Evolutionary conservation across 2,329 filamentous ascomycete species (phyloP).

Genomic region (Beauveria australis): DNA sequence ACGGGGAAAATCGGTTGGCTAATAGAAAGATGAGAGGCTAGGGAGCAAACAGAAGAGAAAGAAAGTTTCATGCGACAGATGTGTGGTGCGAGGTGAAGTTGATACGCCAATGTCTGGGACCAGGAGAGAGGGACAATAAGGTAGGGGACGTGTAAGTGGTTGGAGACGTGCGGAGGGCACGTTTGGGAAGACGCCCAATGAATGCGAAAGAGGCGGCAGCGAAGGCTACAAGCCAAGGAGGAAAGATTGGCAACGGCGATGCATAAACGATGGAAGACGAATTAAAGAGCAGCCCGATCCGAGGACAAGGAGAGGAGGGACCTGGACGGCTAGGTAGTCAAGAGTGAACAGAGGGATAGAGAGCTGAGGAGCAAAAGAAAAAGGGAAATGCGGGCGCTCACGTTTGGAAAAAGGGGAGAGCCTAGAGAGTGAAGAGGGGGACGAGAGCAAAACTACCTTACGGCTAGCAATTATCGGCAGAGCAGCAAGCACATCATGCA

Average conservation of each 20-base stretch:
- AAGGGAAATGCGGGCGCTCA: constrained; percentile 5
- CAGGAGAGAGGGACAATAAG: background rate
- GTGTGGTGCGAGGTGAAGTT: constrained; percentile 1
- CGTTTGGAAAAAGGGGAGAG: background rate
- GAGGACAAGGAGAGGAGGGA: background rate
- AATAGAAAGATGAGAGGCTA: background rate
- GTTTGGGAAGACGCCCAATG: background rate
- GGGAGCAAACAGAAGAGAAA: background rate
- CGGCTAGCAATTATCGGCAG: too few species aligned
- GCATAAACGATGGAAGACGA: background rate
- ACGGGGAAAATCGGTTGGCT: background rate
- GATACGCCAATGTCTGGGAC: constrained; percentile 1
- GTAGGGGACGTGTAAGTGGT: constrained; percentile 9
- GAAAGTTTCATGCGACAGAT: background rate
- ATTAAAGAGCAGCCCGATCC: background rate
- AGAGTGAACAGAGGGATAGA: background rate
- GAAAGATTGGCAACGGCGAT: background rate
- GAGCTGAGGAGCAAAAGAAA: background rate
- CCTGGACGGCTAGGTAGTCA: background rate
- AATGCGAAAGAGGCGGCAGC: background rate
- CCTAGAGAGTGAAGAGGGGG: background rate
- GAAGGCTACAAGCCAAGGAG: background rate
- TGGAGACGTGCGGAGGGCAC: background rate
- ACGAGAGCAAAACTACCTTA: background rate
- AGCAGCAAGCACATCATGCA: too few species aligned